A percentile compares a stretch with the other conserved stretches of the same genome.
These are phyloP conservation scores for Botrytis squamosa DNA, from an alignment of 2,329 filamentous ascomycete species.

Conservation along the genomic window DNA sequence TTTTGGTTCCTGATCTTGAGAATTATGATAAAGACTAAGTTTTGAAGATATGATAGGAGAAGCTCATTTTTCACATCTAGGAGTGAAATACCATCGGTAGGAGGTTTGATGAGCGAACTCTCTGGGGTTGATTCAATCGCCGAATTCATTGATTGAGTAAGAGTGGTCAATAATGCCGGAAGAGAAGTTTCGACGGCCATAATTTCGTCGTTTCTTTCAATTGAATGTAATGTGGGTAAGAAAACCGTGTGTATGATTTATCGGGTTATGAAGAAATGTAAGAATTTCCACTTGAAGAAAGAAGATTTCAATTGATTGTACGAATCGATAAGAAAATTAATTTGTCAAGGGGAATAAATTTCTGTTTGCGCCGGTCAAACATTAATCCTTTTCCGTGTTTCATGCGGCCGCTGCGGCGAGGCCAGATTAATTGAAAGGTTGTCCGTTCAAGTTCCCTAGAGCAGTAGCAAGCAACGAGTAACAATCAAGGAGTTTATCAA, in stretches of 20 bases:
- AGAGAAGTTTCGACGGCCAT: slow-evolving; percentile 53
- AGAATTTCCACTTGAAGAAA: background rate
- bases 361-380: slow-evolving; percentile 25
- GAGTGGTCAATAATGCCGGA: slow-evolving; percentile 51
- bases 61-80: slow-evolving; percentile 96
- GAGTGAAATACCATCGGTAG: slow-evolving; percentile 85
- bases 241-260: background rate
- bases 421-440: slow-evolving; percentile 17
- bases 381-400: slow-evolving; percentile 18
- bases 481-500: background rate
- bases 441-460: background rate
- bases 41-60: slow-evolving; percentile 93
- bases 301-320: slow-evolving; percentile 8
- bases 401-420: slow-evolving; percentile 14
- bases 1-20: slow-evolving; percentile 67
- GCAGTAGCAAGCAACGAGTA: background rate
- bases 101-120: slow-evolving; percentile 63
- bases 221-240: background rate
- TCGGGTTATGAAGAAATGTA: background rate
- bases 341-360: slow-evolving; percentile 7
- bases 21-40: slow-evolving; percentile 83
- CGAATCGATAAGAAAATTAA: slow-evolving; percentile 8
- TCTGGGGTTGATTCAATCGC: slow-evolving; percentile 67
- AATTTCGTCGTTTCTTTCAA: slow-evolving; percentile 10
- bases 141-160: slow-evolving; percentile 56